phyloP scores from a whole-genome alignment of 805 yeast genomes.

The Candida michaelii region DNA sequence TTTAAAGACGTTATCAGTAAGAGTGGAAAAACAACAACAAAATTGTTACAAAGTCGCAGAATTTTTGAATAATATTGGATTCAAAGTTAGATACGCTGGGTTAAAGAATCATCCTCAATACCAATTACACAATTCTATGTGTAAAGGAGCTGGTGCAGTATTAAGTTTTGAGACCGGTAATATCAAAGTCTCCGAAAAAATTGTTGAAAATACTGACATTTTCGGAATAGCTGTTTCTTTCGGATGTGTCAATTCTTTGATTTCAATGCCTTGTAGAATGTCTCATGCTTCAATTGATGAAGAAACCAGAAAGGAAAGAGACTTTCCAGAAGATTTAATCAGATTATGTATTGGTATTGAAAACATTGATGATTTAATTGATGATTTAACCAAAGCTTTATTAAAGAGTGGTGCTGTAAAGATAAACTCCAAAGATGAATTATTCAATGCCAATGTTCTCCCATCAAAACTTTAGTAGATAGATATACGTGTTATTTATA shows the following conservation, averaged over 20 bases:
- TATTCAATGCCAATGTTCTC: slow-evolving; percentile 29
- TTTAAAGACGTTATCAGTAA: slow-evolving; percentile 78
- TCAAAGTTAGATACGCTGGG: slow-evolving; percentile 85
- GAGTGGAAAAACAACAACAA: slow-evolving; percentile 84
- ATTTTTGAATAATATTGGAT: slow-evolving; percentile 65
- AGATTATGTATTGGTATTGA: slow-evolving; percentile 93
- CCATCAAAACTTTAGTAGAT: not conserved
- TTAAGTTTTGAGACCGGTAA: slow-evolving; percentile 85
- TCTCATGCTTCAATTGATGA: slow-evolving; percentile 96
- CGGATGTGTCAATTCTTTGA: slow-evolving; percentile 90
- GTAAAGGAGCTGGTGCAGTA: slow-evolving; percentile 88
- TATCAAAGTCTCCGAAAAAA: slow-evolving; percentile 59
- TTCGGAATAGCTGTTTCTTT: slow-evolving; percentile 91
- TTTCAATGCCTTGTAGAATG: slow-evolving; percentile 94
- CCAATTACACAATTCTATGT: slow-evolving; percentile 71
- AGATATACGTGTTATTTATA: no score
- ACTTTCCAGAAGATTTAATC: slow-evolving; percentile 88
- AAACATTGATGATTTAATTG: slow-evolving; percentile 72
- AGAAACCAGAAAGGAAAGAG: slow-evolving; percentile 80
- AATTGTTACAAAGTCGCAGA: slow-evolving; percentile 76
- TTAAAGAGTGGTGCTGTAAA: slow-evolving; percentile 60
- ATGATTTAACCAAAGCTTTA: slow-evolving; percentile 75
- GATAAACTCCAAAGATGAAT: slow-evolving; percentile 39
- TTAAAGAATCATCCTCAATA: slow-evolving; percentile 78
- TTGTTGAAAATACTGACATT: slow-evolving; percentile 73